A percentile compares a stretch with the other conserved stretches of the same genome.
Conservation (phyloP, 2,329 filamentous ascomycete genomes). For the Claviceps lovelessii region DNA sequence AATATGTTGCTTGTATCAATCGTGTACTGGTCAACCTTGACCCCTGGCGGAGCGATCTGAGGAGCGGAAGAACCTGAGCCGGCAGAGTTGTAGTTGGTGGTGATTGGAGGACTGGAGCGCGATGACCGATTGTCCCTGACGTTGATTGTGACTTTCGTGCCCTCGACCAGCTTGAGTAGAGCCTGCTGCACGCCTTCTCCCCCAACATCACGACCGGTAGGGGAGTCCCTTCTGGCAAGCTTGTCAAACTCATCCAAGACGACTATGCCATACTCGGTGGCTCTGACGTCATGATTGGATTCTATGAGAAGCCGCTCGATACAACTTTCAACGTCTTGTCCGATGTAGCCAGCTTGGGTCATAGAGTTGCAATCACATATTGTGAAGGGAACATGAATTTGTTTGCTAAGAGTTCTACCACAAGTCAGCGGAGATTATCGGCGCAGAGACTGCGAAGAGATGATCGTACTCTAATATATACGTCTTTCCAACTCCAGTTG, state of each 20-base stretch:
- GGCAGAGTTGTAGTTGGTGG: conserved; percentile 35
- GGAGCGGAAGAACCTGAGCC: conserved; percentile 30
- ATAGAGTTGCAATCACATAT: conserved; percentile 94
- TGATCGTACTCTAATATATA: conserved; percentile 61
- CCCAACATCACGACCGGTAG: conserved; percentile 83
- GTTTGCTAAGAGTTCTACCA: conserved; percentile 71
- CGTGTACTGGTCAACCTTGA: conserved; percentile 49
- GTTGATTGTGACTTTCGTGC: conserved; percentile 82
- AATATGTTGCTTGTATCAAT: conserved; percentile 92
- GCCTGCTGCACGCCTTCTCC: conserved; percentile 96
- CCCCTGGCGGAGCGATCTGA: conserved; percentile 30
- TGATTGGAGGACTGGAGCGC: conserved; percentile 36
- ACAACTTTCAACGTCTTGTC: conserved; percentile 92
- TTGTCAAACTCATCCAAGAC: conserved; percentile 97
- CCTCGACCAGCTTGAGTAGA: conserved; percentile 87
- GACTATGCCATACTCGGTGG: conserved; percentile 82
- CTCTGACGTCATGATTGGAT: conserved; percentile 73
- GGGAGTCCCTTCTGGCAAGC: conserved; percentile 75
- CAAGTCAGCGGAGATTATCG: conserved; percentile 10
- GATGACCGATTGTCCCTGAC: conserved; percentile 62
- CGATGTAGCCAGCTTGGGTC: conserved; percentile 93
- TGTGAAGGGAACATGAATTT: conserved; percentile 88
- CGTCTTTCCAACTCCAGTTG: conserved; percentile 91
- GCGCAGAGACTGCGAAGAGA: background rate
- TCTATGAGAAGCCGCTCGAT: conserved; percentile 83